Conservation (phyloP, 371 early-diverging fungal species). For the Sporodiniella umbellata region DNA sequence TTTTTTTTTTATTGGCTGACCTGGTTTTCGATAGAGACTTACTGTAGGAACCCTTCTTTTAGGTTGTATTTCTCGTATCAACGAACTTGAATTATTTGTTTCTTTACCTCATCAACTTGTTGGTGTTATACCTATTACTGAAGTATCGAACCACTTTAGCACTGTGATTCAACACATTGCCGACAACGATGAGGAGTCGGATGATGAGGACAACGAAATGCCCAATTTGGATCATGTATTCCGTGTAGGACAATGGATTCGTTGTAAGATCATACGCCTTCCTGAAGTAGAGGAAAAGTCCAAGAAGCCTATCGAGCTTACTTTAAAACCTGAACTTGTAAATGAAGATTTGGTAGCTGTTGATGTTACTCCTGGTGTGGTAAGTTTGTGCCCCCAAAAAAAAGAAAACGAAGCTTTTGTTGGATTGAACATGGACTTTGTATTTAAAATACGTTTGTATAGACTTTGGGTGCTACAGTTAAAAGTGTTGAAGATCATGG, state of each 20-base stretch:
- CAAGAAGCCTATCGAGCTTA: conserved; percentile 64
- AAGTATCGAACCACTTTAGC: conserved; percentile 67
- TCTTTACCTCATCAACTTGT: conserved; percentile 76
- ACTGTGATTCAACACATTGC: conserved; percentile 64
- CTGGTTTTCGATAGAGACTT: no score
- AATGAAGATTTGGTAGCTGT: conserved; percentile 53
- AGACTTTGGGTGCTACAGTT: conserved; percentile 64
- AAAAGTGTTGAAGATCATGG: conserved; percentile 82
- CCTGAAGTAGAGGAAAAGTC: conserved; percentile 34
- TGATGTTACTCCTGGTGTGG: conserved; percentile 61
- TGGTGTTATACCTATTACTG: conserved; percentile 77
- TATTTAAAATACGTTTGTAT: no score
- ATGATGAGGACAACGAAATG: conserved; percentile 34
- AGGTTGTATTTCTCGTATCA: conserved; percentile 78
- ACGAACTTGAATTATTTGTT: conserved; percentile 76
- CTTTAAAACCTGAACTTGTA: conserved; percentile 65
- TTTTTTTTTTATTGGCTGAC: no score
- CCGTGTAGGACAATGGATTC: conserved; percentile 73
- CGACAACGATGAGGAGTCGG: conserved; percentile 48
- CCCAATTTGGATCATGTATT: conserved; percentile 63
- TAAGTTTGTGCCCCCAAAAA: conserved; percentile 24
- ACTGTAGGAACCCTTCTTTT: conserved; percentile 71
- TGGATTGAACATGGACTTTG: no score
- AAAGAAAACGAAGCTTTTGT: neutral
- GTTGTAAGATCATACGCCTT: conserved; percentile 56